These are phyloP conservation scores for Beauveria medogensis DNA, from an alignment of 2,329 filamentous ascomycete genomes.

Conservation along the genomic window DNA sequence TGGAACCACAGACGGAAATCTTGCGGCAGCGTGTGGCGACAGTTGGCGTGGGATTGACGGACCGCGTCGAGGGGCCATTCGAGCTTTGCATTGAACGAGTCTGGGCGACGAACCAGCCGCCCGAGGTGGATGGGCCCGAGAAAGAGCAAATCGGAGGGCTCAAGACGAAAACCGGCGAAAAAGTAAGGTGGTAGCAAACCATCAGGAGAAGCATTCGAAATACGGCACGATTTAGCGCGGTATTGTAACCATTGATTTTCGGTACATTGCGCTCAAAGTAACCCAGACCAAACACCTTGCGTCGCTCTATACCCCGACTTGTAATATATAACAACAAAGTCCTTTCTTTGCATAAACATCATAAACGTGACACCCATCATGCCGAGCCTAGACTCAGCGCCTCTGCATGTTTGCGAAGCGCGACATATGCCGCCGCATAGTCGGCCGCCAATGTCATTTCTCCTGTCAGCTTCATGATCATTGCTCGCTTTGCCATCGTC, in stretches of 20 bases:
- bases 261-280: background rate
- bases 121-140: slow-evolving; percentile 17
- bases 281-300: background rate
- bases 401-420: slow-evolving; percentile 38
- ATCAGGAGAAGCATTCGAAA: background rate
- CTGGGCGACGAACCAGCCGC: slow-evolving; percentile 71
- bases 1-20: slow-evolving; percentile 89
- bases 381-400: slow-evolving; percentile 19
- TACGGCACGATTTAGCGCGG: background rate
- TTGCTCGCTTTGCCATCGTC: slow-evolving; percentile 74
- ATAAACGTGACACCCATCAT: background rate
- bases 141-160: slow-evolving; percentile 21
- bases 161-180: slow-evolving; percentile 30
- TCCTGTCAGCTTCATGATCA: slow-evolving; percentile 62
- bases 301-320: background rate
- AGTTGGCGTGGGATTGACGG: slow-evolving; percentile 80
- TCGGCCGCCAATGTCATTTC: slow-evolving; percentile 57
- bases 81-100: slow-evolving; percentile 77
- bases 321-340: background rate
- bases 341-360: background rate
- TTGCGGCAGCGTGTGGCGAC: slow-evolving; percentile 77
- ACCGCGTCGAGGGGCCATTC: slow-evolving; percentile 81
- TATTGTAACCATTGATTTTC: background rate
- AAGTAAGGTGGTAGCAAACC: slow-evolving; percentile 26
- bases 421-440: slow-evolving; percentile 57